These are phyloP conservation scores for Voacanga thouarsii DNA, from an alignment of 257 asterid genomes.

Conservation along the genomic window DNA sequence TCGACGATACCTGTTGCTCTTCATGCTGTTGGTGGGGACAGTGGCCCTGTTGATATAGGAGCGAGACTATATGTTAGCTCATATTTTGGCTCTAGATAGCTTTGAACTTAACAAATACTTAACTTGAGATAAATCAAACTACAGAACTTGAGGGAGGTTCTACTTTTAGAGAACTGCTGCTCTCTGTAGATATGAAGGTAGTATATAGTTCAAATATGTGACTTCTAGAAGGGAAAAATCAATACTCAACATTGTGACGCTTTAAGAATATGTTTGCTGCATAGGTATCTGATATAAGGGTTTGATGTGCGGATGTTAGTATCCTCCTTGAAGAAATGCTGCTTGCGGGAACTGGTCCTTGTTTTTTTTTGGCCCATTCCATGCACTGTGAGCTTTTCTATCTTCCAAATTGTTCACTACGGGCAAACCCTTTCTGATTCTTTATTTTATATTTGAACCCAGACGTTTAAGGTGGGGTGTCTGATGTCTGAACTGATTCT, in stretches of 20 bases:
- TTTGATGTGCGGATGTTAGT: not conserved
- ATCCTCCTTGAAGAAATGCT: not conserved
- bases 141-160: not conserved
- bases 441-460: no score
- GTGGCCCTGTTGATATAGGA: slow-evolving; percentile 72
- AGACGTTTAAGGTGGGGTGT: no score
- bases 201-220: slow-evolving; percentile 5
- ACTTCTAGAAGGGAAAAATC: not conserved
- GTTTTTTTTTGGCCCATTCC: slow-evolving; percentile 17
- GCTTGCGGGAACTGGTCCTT: slow-evolving; percentile 22
- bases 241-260: slow-evolving; percentile 7
- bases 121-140: not conserved
- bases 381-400: not conserved
- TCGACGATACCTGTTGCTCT: slow-evolving; percentile 66
- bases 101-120: not conserved
- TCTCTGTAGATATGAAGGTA: slow-evolving; percentile 18
- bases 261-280: slow-evolving; percentile 3
- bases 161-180: not conserved
- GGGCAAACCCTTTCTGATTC: not conserved
- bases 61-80: slow-evolving; percentile 67
- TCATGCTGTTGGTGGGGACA: slow-evolving; percentile 78
- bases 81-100: slow-evolving; percentile 33
- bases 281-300: not conserved
- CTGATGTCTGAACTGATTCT: no score
- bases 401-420: not conserved